Conservation (phyloP, 148 eudicot species). For the Rhododendron ovatum region DNA sequence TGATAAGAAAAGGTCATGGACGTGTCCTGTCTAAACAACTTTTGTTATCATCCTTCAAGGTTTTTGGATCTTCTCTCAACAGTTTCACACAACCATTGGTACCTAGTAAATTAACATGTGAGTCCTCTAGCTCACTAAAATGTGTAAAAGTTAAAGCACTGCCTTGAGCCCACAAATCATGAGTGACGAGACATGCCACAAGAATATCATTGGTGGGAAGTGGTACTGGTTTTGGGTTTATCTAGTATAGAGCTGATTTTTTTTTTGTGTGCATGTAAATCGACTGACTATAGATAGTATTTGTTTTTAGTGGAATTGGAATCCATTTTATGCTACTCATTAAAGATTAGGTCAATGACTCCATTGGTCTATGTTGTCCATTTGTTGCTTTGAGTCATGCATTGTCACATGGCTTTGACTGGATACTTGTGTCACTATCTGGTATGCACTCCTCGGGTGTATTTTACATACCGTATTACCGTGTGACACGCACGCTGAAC, state of each 20-base stretch:
- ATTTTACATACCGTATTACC: not conserved
- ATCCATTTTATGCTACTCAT: not conserved
- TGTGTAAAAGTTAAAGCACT: not conserved
- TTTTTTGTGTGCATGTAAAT: not conserved
- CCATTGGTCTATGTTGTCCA: not conserved
- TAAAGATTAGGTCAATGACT: not conserved
- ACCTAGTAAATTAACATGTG: not conserved
- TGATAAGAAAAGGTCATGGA: not conserved
- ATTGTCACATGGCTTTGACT: not conserved
- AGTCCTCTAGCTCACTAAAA: not conserved
- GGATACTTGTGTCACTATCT: not conserved
- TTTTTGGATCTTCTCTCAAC: not conserved
- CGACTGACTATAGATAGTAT: not conserved
- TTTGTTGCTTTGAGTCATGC: not conserved
- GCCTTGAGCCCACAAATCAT: not conserved
- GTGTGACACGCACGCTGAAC: not conserved
- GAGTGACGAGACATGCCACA: not conserved
- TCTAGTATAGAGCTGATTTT: not conserved
- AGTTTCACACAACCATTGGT: not conserved
- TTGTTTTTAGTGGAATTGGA: not conserved
- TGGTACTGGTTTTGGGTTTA: not conserved
- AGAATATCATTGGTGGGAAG: not conserved
- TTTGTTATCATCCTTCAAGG: not conserved
- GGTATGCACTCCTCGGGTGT: not conserved
- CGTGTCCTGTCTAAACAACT: not conserved